Base-by-base conservation (phyloP, 1,284 basidiomycete species). In the Trichosporon sp. region DNA sequence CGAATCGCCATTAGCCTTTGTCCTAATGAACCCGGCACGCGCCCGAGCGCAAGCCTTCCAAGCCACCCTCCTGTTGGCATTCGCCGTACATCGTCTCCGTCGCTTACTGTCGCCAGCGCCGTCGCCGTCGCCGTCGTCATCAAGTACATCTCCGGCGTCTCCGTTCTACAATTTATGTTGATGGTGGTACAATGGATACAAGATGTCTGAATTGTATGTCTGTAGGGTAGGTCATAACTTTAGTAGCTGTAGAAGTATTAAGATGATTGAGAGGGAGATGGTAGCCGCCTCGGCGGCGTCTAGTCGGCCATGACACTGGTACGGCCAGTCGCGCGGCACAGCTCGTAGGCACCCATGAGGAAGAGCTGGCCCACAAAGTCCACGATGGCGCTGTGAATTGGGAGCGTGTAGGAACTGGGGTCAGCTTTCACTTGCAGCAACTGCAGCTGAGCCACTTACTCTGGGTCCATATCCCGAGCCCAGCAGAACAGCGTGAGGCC, bases 281-380 rank as follows among this genome's bases (percentile, higher is more conserved):
- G n/a, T n/a, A n/a, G 31, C n/a, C 18, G 12, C 42, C 42, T n/a
- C 18, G 4, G 42, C 42, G 42, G 42, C 13, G 56, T 60, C 56
- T 60, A 60, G 25, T 60, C 53, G 25, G 66, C 67, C 64, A 71
- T 65, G 35, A 72, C 68, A 27, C 25, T 21, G 8, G 64, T 62
- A 32, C 64, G 47, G 4, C 71, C 71, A 3, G 32, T 56, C 6
- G 35, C 68, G 4, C 79, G 81, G 18, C 85, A 85, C 12, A 84
- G 67, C 62, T 84, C 80, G 73, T 83, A 87, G n/a, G 83, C 83
- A 47, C 81, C 62, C 71, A 84, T 81, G 29, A 98, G 88, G 21
- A 97, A 83, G 9, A 91, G 81, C 81, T 98, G 95, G 8, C 93
- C 94, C n/a, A 93, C 83, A 62, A 98, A 89, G 80, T 99, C 96